These are phyloP conservation scores for Phlebiopsis flavidoalba DNA, from an alignment of 768 basidiomycete species.

Conservation along the genomic window DNA sequence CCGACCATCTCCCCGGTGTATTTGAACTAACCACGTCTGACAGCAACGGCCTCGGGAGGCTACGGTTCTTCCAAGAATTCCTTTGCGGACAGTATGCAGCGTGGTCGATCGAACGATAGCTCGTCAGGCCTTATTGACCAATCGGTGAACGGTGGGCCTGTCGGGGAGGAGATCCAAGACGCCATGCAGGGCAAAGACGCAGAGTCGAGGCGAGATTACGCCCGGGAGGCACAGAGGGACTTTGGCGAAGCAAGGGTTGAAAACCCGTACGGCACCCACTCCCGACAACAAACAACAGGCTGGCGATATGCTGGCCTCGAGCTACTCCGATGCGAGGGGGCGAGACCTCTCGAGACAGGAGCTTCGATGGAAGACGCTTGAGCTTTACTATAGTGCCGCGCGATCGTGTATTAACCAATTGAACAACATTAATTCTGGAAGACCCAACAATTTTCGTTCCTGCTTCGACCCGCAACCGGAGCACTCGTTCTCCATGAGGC, in stretches of 20 bases:
- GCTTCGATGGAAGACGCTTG: slow-evolving; percentile 10
- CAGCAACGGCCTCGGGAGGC: slow-evolving; percentile 22
- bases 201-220: slow-evolving; percentile 16
- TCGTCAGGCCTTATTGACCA: slow-evolving; percentile 20
- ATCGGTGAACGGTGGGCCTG: slow-evolving; percentile 18
- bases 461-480: neutral
- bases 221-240: slow-evolving; percentile 20
- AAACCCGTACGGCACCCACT: slow-evolving; percentile 21
- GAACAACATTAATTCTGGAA: neutral
- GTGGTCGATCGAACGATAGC: slow-evolving; percentile 9
- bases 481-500: neutral
- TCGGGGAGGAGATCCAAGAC: slow-evolving; percentile 19
- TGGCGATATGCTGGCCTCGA: slow-evolving; percentile 15
- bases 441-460: neutral
- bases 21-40: neutral
- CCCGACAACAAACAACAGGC: slow-evolving; percentile 16
- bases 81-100: slow-evolving; percentile 13
- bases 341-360: slow-evolving; percentile 18
- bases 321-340: slow-evolving; percentile 15
- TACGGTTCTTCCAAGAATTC: slow-evolving; percentile 19
- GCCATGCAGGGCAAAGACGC: slow-evolving; percentile 23
- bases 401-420: neutral
- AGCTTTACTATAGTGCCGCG: neutral
- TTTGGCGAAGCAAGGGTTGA: slow-evolving; percentile 9
- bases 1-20: neutral